Evolutionary conservation across 805 yeast genomes (phyloP), one percentile per base, ranked within the genome.

Genomic region (Yamadazyma takamatsuzukensis): DNA sequence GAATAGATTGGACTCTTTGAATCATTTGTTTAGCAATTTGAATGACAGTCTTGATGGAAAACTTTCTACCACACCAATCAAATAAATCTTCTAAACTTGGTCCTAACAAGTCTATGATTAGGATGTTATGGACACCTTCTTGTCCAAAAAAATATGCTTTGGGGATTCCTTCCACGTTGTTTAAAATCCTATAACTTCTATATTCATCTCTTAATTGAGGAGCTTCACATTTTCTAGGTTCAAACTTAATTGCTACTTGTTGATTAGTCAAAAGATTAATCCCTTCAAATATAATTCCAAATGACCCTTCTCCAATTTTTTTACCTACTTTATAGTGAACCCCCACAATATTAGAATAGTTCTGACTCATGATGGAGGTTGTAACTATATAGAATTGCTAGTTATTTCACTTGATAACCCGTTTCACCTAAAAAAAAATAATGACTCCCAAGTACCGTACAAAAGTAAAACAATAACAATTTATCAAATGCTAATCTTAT

Each of bases 221-320:
- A 2, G 93, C 89, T 47, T 83, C 93, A 2, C 85, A 76, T 48
- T 80, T 78, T 39, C 89, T 67, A 16, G 87, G 84, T 54, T 83
- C 94, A 52, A 83, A 83, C 56, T 83, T 83, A 51, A 83, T 82
- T 4, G 89, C 93, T 19, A 83, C 90, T 15, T 78, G 51, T 11
- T 60, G 67, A 29, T 79, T 77, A 42, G 82, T 74, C 39, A 83
- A 62, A 40, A 84, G 61, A 51, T 84, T 85, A 36, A 78, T 74
- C 25, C 94, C 94, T 61, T 83, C 88, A 56, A 83, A 84, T 33
- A 84, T 80, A 6, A 83, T 83, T 21, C 94, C 94, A 64, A 84
- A 84, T 0, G 93, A 83, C 2, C 94, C 94, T 53, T 84, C 93
- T 22, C 94, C 94, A 34, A 84, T 84, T 57, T 84, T 84, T 50